Evolutionary conservation across 768 basidiomycete species (phyloP), one percentile per base, ranked within the genome.

Genomic region (Tulasnella sp.): DNA sequence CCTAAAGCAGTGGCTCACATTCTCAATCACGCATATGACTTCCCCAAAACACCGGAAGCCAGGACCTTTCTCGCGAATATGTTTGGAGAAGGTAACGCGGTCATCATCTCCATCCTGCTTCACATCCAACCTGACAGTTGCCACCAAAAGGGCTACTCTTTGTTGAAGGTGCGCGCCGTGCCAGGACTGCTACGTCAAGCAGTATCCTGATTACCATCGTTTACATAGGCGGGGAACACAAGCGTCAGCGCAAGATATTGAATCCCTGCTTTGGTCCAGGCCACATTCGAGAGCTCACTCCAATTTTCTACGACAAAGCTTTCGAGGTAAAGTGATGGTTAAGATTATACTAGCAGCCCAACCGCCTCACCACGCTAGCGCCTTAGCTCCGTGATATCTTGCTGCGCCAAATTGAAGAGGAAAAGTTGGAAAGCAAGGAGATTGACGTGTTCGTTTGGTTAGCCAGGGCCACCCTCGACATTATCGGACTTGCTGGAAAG

Each of bases 261-360:
- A 93, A 92, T 81, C 92, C 92, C 22, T 92, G 91, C 0, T 93
- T 93, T 81, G 91, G 92, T 0, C 87, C 88, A 2, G 85, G 88
- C 0, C 91, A 92, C 82, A 88, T 93, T 64, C 87, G 91, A 2
- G 90, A 89, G 64, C 83, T 92, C 18, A 91, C 91, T 0, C 87
- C 87, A 20, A 89, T 90, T 16, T 92, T 93, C 81, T 82, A 91
- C 6, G 87, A 89, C 2, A 92, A 92, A 84, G 86, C 92, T 0
- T 82, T 88, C 0, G 85, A 89, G 84, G 91, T 90, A 83, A 46
- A 72, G 41, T 92, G 93, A 85, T 83, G 93, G 3, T 86, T 93
- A 2, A 90, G 90, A 0, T 83, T 93, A 44, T 86, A 93, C 5
- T 86, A 31, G 75, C 86, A 88, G 93, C 83, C 82, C 91, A 4